Conservation (phyloP, 2,329 filamentous ascomycete species). For the Thelonectria discophora region DNA sequence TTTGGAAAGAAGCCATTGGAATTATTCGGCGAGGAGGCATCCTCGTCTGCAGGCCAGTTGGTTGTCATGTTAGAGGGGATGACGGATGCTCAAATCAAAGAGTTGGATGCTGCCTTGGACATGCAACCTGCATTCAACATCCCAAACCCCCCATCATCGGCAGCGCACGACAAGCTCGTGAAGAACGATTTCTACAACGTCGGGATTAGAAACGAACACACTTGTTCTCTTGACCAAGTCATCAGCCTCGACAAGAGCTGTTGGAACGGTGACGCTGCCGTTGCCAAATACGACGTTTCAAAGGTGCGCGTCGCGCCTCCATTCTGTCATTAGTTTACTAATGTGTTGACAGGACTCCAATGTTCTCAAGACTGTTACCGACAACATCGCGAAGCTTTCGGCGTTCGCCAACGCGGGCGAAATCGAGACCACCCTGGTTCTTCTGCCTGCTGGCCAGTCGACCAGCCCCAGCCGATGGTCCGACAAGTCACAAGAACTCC, state of each 20-base stretch:
- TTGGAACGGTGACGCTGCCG: conserved; percentile 55
- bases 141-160: conserved; percentile 54
- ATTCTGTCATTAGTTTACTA: conserved; percentile 24
- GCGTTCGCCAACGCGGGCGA: conserved; percentile 58
- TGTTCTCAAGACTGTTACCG: conserved; percentile 54
- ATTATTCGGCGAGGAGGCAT: conserved; percentile 57
- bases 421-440: conserved; percentile 65
- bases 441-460: conserved; percentile 59
- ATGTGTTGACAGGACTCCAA: conserved; percentile 49
- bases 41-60: conserved; percentile 59
- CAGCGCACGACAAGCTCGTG: conserved; percentile 54
- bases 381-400: conserved; percentile 55
- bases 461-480: conserved; percentile 53
- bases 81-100: conserved; percentile 55
- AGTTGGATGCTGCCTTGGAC: conserved; percentile 51
- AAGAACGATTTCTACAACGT: conserved; percentile 52
- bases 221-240: conserved; percentile 51
- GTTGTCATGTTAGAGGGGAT: conserved; percentile 68
- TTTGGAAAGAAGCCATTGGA: conserved; percentile 63
- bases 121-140: conserved; percentile 59
- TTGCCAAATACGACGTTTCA: conserved; percentile 55
- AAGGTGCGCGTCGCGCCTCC: conserved; percentile 47
- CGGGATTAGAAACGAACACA: conserved; percentile 48
- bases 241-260: conserved; percentile 56
- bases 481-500: conserved; percentile 53